These are phyloP conservation scores for Dalbergia oliveri DNA, from an alignment of 306 rosid genomes.

Conservation along the genomic window DNA sequence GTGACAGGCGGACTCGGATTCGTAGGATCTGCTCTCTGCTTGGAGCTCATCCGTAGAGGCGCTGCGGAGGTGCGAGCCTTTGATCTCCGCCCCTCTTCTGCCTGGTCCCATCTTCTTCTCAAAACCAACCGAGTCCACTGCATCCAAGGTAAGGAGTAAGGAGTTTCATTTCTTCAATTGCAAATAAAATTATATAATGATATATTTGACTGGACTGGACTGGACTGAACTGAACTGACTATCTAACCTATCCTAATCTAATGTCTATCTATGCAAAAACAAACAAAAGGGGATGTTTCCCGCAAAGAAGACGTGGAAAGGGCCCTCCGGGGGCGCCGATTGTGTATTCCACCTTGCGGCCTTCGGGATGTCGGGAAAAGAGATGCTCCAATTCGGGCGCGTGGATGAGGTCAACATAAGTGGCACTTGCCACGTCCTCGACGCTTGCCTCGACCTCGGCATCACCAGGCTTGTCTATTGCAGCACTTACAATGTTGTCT, in stretches of 20 bases:
- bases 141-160: constrained; percentile 63
- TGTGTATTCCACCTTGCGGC: constrained; percentile 95
- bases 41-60: constrained; percentile 81
- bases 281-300: constrained; percentile 66
- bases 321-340: constrained; percentile 70
- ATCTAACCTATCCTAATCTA: too few relatives aligned
- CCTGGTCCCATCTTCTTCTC: constrained; percentile 61
- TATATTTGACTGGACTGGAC: neutral
- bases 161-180: too few relatives aligned
- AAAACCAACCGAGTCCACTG: constrained; percentile 61
- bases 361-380: constrained; percentile 87
- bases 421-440: constrained; percentile 84
- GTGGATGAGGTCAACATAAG: constrained; percentile 82
- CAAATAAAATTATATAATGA: too few relatives aligned
- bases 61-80: constrained; percentile 78
- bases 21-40: constrained; percentile 86
- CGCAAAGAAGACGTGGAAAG: constrained; percentile 75
- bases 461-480: constrained; percentile 81
- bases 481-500: constrained; percentile 88
- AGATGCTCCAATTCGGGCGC: constrained; percentile 87
- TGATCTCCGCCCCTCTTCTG: constrained; percentile 73
- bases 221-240: neutral
- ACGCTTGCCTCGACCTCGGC: constrained; percentile 73
- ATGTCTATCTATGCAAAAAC: too few relatives aligned
- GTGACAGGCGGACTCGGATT: constrained; percentile 93